Conservation (phyloP, 768 basidiomycete species). For the Hygrocybe punicea region DNA sequence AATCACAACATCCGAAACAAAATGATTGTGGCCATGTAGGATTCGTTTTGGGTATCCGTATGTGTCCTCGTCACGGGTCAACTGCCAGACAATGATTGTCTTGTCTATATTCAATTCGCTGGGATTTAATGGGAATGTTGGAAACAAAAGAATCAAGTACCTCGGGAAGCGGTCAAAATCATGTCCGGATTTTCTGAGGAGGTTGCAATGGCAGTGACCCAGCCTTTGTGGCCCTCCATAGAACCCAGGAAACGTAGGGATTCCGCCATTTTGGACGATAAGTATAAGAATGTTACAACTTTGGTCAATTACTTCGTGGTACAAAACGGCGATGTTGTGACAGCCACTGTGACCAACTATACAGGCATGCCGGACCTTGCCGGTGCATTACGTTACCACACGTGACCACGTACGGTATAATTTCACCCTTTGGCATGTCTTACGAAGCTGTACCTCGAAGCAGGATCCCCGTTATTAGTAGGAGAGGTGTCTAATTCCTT, state of each 20-base stretch:
- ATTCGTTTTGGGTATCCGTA: conserved; percentile 98
- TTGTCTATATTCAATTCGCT: conserved; percentile 66
- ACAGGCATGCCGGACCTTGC: conserved; percentile 57
- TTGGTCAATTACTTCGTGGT: not conserved
- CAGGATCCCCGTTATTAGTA: conserved; percentile 64
- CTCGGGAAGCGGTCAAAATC: conserved; percentile 97
- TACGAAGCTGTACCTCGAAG: not conserved
- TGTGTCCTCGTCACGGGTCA: conserved; percentile 86
- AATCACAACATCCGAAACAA: conserved; percentile 97
- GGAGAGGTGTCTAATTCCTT: conserved; percentile 19
- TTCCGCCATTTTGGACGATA: conserved; percentile 60
- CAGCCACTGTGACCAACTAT: conserved; percentile 68
- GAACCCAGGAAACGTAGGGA: conserved; percentile 89
- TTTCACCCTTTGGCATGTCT: not conserved
- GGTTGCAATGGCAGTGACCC: conserved; percentile 98
- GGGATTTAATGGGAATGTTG: conserved; percentile 12
- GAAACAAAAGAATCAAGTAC: conserved; percentile 44
- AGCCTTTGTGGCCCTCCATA: conserved; percentile 90
- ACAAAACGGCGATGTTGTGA: conserved; percentile 40
- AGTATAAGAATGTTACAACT: not conserved
- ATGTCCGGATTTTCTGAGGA: conserved; percentile 98
- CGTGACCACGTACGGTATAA: not conserved
- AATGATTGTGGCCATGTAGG: conserved; percentile 98
- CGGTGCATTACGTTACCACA: conserved; percentile 8
- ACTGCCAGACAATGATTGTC: conserved; percentile 99